These are phyloP conservation scores for Paramecium primaurelia DNA, from an alignment of 73 alveolate species.

Conservation along the genomic window DNA sequence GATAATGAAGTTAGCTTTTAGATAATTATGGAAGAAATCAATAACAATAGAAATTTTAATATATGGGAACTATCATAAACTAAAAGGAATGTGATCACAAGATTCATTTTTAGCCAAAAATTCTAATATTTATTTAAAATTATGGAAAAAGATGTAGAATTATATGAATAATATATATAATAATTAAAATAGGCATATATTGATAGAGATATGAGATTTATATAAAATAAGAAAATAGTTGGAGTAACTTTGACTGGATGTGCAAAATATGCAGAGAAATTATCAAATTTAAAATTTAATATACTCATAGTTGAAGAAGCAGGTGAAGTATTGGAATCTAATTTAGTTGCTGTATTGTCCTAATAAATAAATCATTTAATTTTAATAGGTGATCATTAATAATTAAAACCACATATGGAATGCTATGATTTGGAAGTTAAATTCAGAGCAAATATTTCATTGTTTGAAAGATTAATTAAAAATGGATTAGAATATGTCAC, in stretches of 20 bases:
- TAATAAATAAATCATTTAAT: conserved; percentile 70
- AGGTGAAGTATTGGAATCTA: conserved; percentile 92
- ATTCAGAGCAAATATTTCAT: conserved; percentile 74
- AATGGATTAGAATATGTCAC: conserved; percentile 65
- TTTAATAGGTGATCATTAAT: conserved; percentile 89
- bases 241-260: conserved; percentile 91
- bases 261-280: conserved; percentile 74
- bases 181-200: background rate
- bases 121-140: background rate
- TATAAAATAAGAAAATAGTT: conserved; percentile 60
- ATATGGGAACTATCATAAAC: background rate
- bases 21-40: background rate
- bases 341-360: conserved; percentile 70
- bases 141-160: background rate
- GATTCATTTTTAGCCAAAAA: background rate
- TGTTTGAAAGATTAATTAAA: conserved; percentile 85
- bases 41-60: background rate
- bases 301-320: conserved; percentile 89
- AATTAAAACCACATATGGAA: conserved; percentile 75
- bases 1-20: background rate
- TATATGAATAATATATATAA: background rate
- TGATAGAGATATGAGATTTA: background rate
- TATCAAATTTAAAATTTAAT: conserved; percentile 73
- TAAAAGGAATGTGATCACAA: background rate
- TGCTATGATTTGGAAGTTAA: conserved; percentile 69